Conservation (phyloP, 805 yeast genomes). For the Nakazawaea ernobii region DNA sequence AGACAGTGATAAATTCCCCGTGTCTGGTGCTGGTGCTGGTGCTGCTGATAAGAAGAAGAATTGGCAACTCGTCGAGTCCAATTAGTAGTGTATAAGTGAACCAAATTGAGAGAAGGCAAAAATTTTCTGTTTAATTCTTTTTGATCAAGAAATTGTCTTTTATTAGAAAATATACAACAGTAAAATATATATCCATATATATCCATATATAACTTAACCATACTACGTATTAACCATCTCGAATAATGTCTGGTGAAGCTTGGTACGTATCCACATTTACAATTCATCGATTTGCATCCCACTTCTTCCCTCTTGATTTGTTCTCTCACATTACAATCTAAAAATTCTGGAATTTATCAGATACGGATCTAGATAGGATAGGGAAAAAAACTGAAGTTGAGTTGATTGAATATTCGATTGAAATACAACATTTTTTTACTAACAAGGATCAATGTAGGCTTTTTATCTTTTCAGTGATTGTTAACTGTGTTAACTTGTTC, state of each 20-base stretch:
- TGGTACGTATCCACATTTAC: conserved; percentile 28
- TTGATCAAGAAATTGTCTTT: not conserved
- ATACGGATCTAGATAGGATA: not conserved
- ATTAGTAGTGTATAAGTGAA: not conserved
- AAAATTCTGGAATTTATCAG: not conserved
- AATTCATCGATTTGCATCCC: too few species aligned
- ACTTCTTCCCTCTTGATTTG: too few species aligned
- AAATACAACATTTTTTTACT: not conserved
- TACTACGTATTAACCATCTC: not conserved
- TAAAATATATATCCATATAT: not conserved
- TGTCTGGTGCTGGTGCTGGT: not conserved
- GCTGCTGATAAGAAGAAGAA: not conserved
- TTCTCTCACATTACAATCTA: too few species aligned
- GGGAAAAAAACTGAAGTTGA: not conserved
- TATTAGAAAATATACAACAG: not conserved
- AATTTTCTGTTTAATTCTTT: not conserved
- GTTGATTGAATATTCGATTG: too few species aligned
- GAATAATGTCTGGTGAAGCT: conserved; percentile 41
- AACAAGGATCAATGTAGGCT: conserved; percentile 29
- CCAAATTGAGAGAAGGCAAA: not conserved
- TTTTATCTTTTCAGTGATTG: conserved; percentile 71
- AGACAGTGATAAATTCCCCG: conserved; percentile 7
- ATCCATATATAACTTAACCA: too few species aligned
- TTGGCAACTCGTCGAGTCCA: conserved; percentile 4
- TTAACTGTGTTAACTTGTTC: conserved; percentile 84